These are phyloP conservation scores for Macrolepiota dolichaula DNA, from an alignment of 768 basidiomycete species.

Conservation along the genomic window DNA sequence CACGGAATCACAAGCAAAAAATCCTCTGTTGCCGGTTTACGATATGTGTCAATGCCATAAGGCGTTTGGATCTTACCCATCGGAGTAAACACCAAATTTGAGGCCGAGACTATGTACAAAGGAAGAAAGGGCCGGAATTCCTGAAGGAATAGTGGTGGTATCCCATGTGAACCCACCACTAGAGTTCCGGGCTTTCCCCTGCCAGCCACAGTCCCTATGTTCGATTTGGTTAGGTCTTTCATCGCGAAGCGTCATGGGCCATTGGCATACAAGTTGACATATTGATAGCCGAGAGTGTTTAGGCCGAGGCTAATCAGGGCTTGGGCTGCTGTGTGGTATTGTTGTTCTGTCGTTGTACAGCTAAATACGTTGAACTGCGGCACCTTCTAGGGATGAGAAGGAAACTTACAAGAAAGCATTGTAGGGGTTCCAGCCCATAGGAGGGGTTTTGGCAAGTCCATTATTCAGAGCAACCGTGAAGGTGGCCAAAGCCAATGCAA, in stretches of 20 bases:
- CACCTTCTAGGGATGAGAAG: not conserved
- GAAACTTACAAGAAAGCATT: slow-evolving; percentile 41
- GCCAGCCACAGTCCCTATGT: slow-evolving; percentile 48
- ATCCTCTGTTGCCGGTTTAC: slow-evolving; percentile 26
- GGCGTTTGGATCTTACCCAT: slow-evolving; percentile 23
- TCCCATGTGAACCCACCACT: slow-evolving; percentile 43
- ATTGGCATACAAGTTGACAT: slow-evolving; percentile 35
- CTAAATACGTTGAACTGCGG: slow-evolving; percentile 18
- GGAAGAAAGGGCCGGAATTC: slow-evolving; percentile 33
- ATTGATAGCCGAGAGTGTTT: slow-evolving; percentile 34
- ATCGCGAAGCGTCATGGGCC: not conserved
- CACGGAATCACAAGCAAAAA: slow-evolving; percentile 42
- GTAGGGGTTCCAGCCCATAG: slow-evolving; percentile 50
- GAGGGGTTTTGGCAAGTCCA: slow-evolving; percentile 38
- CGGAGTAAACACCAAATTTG: slow-evolving; percentile 68
- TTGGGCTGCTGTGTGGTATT: slow-evolving; percentile 38
- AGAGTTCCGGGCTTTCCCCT: slow-evolving; percentile 36
- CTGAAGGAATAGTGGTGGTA: slow-evolving; percentile 33
- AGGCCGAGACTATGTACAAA: slow-evolving; percentile 38
- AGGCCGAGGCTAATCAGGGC: slow-evolving; percentile 34
- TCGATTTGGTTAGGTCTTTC: not conserved
- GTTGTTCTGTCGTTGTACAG: slow-evolving; percentile 37
- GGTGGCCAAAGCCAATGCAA: slow-evolving; percentile 8
- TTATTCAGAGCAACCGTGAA: slow-evolving; percentile 27
- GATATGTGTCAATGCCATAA: not conserved